These are phyloP conservation scores for Malus fusca DNA, from an alignment of 306 rosid genomes.

Conservation along the genomic window DNA sequence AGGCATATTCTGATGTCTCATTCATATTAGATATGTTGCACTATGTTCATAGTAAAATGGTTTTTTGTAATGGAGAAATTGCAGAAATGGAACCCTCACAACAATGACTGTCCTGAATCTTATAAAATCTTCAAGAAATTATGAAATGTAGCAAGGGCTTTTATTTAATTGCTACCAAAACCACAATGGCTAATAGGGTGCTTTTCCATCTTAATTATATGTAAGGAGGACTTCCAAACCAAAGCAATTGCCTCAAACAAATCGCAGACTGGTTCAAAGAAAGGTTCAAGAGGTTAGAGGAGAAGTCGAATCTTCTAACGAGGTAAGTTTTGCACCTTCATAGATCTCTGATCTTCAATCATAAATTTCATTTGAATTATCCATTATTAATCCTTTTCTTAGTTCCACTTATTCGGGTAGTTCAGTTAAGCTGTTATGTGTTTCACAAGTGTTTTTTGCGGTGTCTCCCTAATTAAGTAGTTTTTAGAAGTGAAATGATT, in stretches of 20 bases:
- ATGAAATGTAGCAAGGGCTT: background rate
- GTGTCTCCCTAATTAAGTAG: too few relatives aligned
- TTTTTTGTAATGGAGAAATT: background rate
- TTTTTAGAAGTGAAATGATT: too few relatives aligned
- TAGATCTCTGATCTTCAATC: background rate
- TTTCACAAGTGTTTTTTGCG: too few relatives aligned
- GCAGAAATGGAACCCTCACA: background rate
- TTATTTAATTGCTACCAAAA: constrained; percentile 3
- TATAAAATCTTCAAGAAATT: background rate
- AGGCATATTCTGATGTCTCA: background rate
- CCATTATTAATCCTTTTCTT: background rate
- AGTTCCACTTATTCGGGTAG: background rate
- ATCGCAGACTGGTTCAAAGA: constrained; percentile 1
- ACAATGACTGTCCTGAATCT: background rate
- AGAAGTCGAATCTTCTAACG: constrained; percentile 26
- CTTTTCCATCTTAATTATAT: constrained; percentile 13
- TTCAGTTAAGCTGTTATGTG: too few relatives aligned
- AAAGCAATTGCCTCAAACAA: constrained; percentile 26
- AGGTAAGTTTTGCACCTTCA: constrained; percentile 26
- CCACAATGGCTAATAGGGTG: constrained; percentile 1
- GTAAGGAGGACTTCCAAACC: constrained; percentile 25
- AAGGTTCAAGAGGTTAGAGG: constrained; percentile 15
- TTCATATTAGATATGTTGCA: background rate
- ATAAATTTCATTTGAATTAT: background rate
- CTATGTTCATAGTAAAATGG: background rate